These are phyloP conservation scores for Rhodosporidiobolus odoratus DNA, from an alignment of 768 basidiomycete species.

Conservation along the genomic window DNA sequence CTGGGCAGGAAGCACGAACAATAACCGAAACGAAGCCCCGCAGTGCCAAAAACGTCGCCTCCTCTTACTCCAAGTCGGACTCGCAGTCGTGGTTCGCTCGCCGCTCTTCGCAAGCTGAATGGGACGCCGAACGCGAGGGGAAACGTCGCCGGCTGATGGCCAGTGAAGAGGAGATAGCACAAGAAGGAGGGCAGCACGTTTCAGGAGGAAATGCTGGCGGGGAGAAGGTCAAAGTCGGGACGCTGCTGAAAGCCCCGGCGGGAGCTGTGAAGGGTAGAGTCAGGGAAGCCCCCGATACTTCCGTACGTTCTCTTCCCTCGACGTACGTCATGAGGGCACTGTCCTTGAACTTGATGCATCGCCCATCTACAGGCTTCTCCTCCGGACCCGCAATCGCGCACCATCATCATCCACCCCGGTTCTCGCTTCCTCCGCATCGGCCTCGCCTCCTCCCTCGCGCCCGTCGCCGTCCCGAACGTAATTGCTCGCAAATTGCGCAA, in stretches of 20 bases:
- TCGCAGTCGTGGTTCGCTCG: slow-evolving; percentile 29
- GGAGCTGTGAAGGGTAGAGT: not conserved
- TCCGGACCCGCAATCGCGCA: slow-evolving; percentile 27
- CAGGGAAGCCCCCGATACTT: not conserved
- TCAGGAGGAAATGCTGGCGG: not conserved
- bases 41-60: slow-evolving; percentile 41
- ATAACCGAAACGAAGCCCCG: too few relatives aligned
- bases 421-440: slow-evolving; percentile 42
- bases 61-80: slow-evolving; percentile 33
- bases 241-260: slow-evolving; percentile 1
- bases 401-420: slow-evolving; percentile 43
- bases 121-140: slow-evolving; percentile 21
- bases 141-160: slow-evolving; percentile 34
- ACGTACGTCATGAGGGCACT: too few relatives aligned
- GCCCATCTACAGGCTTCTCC: not conserved
- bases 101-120: slow-evolving; percentile 7
- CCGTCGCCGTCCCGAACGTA: slow-evolving; percentile 39
- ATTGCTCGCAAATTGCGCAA: slow-evolving; percentile 37
- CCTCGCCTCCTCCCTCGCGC: slow-evolving; percentile 35
- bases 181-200: not conserved
- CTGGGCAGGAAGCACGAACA: not conserved
- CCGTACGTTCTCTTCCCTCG: not conserved
- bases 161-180: slow-evolving; percentile 17
- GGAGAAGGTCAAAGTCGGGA: slow-evolving; percentile 6
- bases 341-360: not conserved